These are phyloP conservation scores for Diaporthe batatas DNA, from an alignment of 2,329 filamentous ascomycete species.

Conservation along the genomic window DNA sequence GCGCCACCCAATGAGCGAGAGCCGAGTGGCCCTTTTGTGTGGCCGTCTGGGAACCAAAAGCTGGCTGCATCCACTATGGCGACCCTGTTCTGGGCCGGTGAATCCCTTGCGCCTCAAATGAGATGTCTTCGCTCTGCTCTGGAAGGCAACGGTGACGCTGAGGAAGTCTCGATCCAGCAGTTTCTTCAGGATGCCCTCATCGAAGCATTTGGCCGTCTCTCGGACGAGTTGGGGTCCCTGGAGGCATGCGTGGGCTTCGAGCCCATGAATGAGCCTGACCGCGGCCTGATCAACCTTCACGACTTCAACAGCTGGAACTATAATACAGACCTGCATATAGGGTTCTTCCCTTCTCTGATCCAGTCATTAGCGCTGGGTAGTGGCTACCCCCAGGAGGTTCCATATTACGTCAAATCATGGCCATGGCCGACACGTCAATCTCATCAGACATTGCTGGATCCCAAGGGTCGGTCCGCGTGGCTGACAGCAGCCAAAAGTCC, in stretches of 20 bases:
- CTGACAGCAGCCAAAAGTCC: slow-evolving; percentile 44
- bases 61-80: slow-evolving; percentile 52
- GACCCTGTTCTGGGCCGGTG: slow-evolving; percentile 48
- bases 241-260: slow-evolving; percentile 57
- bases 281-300: slow-evolving; percentile 56
- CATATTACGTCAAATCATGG: slow-evolving; percentile 58
- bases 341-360: slow-evolving; percentile 54
- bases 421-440: slow-evolving; percentile 56
- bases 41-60: slow-evolving; percentile 56
- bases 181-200: slow-evolving; percentile 52
- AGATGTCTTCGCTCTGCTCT: slow-evolving; percentile 40
- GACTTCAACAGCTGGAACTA: slow-evolving; percentile 57
- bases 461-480: slow-evolving; percentile 54
- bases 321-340: slow-evolving; percentile 58
- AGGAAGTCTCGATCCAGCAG: slow-evolving; percentile 47
- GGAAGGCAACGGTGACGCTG: neutral
- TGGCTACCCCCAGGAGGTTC: slow-evolving; percentile 53
- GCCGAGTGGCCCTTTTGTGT: slow-evolving; percentile 54
- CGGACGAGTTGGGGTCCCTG: slow-evolving; percentile 50
- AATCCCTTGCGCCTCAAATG: slow-evolving; percentile 46
- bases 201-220: slow-evolving; percentile 53
- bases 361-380: slow-evolving; percentile 57
- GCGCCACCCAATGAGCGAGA: slow-evolving; percentile 49
- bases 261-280: slow-evolving; percentile 58
- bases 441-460: slow-evolving; percentile 53